A percentile compares a stretch with the other conserved stretches of the same genome.
Conservation (phyloP, 176 grass and related monocot genomes). For the Ensete ventricosum region DNA sequence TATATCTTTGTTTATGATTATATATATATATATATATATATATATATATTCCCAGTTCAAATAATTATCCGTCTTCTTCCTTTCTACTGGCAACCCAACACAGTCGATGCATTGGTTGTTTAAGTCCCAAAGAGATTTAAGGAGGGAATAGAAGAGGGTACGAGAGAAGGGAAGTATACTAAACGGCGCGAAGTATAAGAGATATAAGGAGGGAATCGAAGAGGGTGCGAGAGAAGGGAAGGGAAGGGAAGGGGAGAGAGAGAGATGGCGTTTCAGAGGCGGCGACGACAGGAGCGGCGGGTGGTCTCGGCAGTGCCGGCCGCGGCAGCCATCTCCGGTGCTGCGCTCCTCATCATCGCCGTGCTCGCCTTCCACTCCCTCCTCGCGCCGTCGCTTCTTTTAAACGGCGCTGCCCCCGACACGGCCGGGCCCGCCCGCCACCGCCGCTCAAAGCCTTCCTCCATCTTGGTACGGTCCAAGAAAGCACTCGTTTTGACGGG, state of each 20-base stretch:
- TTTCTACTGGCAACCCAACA: too few relatives aligned
- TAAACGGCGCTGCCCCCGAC: conserved; percentile 28
- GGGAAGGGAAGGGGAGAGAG: neutral
- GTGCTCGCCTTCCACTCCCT: conserved; percentile 61
- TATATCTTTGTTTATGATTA: too few relatives aligned
- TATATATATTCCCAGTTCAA: too few relatives aligned
- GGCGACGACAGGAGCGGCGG: conserved; percentile 43
- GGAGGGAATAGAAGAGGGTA: neutral
- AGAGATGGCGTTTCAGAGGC: conserved; percentile 49
- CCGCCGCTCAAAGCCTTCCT: neutral
- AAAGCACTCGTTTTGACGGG: neutral
- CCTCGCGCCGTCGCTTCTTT: conserved; percentile 53
- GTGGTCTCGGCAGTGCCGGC: conserved; percentile 47
- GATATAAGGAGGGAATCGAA: conserved; percentile 10
- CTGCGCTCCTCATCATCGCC: conserved; percentile 50
- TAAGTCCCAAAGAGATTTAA: neutral
- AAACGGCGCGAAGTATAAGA: too few relatives aligned
- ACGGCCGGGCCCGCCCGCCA: conserved; percentile 29
- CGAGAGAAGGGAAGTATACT: neutral
- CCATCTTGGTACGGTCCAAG: conserved; percentile 6
- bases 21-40: too few relatives aligned
- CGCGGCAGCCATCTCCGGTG: conserved; percentile 32
- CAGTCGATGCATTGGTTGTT: too few relatives aligned
- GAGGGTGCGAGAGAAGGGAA: neutral
- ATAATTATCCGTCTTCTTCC: too few relatives aligned